Conservation (phyloP, 805 yeast genomes). For the Teunomyces funiuensis region DNA sequence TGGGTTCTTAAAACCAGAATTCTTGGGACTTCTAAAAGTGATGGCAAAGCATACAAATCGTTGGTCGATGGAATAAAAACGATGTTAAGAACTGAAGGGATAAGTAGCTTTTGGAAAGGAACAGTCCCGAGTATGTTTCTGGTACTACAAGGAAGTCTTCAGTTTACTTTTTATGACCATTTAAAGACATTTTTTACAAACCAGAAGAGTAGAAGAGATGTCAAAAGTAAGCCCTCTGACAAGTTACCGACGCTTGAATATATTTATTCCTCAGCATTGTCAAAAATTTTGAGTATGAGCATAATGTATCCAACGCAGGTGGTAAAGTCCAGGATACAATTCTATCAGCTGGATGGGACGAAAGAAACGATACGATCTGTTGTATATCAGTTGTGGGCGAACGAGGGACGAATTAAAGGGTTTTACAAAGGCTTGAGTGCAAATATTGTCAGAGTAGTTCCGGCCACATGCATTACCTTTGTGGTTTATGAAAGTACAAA, state of each 20-base stretch:
- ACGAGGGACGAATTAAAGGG: slow-evolving; percentile 58
- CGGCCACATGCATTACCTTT: slow-evolving; percentile 91
- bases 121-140: slow-evolving; percentile 72
- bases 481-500: slow-evolving; percentile 70
- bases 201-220: slow-evolving; percentile 1
- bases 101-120: slow-evolving; percentile 68
- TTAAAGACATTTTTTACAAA: slow-evolving; percentile 45
- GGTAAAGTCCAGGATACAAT: slow-evolving; percentile 72
- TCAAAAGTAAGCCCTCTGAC: slow-evolving; percentile 3
- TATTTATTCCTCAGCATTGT: slow-evolving; percentile 60
- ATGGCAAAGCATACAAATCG: slow-evolving; percentile 57
- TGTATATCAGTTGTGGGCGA: slow-evolving; percentile 36
- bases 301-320: slow-evolving; percentile 84
- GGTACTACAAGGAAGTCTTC: slow-evolving; percentile 87
- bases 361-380: slow-evolving; percentile 27
- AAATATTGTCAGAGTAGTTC: slow-evolving; percentile 78
- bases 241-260: slow-evolving; percentile 54
- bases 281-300: slow-evolving; percentile 68
- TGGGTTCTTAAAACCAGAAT: slow-evolving; percentile 96
- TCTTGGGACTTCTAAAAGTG: slow-evolving; percentile 51
- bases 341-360: slow-evolving; percentile 15
- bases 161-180: slow-evolving; percentile 82
- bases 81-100: slow-evolving; percentile 56
- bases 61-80: slow-evolving; percentile 52
- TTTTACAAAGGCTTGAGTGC: slow-evolving; percentile 84